These are phyloP conservation scores for Benincasa hispida DNA, from an alignment of 306 rosid genomes.

Conservation along the genomic window DNA sequence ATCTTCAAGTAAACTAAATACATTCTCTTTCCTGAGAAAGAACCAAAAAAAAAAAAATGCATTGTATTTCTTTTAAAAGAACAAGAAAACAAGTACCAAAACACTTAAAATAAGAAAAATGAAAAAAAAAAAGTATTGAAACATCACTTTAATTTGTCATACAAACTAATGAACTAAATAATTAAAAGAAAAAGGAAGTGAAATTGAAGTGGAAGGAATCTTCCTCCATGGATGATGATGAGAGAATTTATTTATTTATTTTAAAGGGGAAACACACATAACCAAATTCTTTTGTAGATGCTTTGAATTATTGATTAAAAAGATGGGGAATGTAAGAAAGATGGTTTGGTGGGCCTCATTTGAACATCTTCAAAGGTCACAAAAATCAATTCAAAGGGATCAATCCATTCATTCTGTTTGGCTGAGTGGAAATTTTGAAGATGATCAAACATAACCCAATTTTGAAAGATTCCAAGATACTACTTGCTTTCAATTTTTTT, in stretches of 20 bases:
- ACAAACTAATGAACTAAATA: background rate
- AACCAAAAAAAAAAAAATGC: too few relatives aligned
- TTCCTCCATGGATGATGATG: background rate
- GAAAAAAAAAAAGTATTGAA: background rate
- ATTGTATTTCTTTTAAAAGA: too few relatives aligned
- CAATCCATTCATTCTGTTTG: background rate
- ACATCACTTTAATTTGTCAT: background rate
- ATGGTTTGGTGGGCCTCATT: background rate
- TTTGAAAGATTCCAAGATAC: background rate
- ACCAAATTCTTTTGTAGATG: constrained; percentile 3
- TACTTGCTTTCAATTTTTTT: background rate
- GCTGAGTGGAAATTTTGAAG: background rate
- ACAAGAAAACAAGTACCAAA: too few relatives aligned
- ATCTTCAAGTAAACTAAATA: too few relatives aligned
- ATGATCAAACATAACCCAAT: background rate
- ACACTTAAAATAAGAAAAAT: too few relatives aligned
- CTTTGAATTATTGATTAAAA: constrained; percentile 7
- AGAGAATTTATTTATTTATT: too few relatives aligned
- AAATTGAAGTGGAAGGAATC: constrained; percentile 2
- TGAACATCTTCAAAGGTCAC: background rate
- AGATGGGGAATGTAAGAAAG: background rate
- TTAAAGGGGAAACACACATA: constrained; percentile 3
- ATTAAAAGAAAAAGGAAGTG: background rate
- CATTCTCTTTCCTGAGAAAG: too few relatives aligned
- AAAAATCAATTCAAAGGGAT: background rate